Percentiles rank a stretch among this genome's conserved stretches.
These are phyloP conservation scores for Picea mariana DNA, from an alignment of 83 land plant species.

Conservation along the genomic window DNA sequence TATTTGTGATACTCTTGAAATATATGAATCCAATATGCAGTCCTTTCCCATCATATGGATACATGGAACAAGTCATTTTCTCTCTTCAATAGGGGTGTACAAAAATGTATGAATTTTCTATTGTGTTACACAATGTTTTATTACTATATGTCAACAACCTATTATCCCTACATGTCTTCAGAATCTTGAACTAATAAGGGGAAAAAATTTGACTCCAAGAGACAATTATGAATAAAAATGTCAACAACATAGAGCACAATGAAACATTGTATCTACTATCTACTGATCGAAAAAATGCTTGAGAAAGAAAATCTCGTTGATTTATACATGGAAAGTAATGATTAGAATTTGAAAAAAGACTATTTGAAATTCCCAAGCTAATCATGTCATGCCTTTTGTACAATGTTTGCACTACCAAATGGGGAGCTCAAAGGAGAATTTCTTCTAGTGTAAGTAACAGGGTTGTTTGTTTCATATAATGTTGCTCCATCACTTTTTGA, in stretches of 20 bases:
- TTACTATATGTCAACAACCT: no score
- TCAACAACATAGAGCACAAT: neutral
- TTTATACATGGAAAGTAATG: neutral
- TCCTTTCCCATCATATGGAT: no score
- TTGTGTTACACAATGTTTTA: no score
- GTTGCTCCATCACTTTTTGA: constrained; percentile 44
- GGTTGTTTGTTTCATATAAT: constrained; percentile 60
- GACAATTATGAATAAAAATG: neutral
- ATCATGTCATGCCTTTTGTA: constrained; percentile 37
- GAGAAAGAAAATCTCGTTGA: neutral
- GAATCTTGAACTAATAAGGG: constrained; percentile 43
- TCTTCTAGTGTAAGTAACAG: constrained; percentile 38
- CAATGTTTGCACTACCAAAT: constrained; percentile 43
- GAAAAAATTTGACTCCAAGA: constrained; percentile 14
- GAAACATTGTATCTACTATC: constrained; percentile 14
- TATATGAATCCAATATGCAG: no score
- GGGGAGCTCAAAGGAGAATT: constrained; percentile 48
- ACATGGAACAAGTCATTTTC: no score
- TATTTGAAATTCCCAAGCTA: neutral
- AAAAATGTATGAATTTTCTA: no score
- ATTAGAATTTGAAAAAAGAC: neutral
- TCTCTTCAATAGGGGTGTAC: no score
- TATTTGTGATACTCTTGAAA: no score
- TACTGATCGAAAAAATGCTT: neutral
- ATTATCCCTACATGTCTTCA: constrained; percentile 52